phyloP scores from a whole-genome alignment of 495 filamentous ascomycete species.

The Aspergillus hancockii region DNA sequence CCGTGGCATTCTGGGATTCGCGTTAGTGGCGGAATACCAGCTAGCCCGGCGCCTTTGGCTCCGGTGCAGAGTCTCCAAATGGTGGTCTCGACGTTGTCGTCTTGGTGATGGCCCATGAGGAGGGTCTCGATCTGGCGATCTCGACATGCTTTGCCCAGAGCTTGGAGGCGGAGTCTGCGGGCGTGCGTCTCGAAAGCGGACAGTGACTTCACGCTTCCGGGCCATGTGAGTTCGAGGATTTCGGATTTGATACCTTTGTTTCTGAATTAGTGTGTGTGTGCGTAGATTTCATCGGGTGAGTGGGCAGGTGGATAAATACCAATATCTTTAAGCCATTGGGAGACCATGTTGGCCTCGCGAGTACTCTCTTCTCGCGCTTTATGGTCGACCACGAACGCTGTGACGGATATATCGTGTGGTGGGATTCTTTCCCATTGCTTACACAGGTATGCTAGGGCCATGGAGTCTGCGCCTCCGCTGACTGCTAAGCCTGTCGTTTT shows the following conservation, averaged over 20 bases:
- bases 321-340: constrained; percentile 47
- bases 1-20: constrained; percentile 83
- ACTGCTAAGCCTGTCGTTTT: constrained; percentile 68
- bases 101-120: constrained; percentile 78
- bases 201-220: constrained; percentile 15
- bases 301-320: constrained; percentile 27
- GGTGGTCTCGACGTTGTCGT: constrained; percentile 87
- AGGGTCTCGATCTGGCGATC: constrained; percentile 51
- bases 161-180: constrained; percentile 70
- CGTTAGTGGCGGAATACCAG: constrained; percentile 62
- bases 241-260: constrained; percentile 49
- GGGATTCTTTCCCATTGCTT: constrained; percentile 37
- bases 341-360: constrained; percentile 65
- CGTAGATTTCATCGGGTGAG: not conserved
- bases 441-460: constrained; percentile 85
- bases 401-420: constrained; percentile 41
- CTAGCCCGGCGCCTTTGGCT: constrained; percentile 63
- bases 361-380: constrained; percentile 65
- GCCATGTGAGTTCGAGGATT: constrained; percentile 56
- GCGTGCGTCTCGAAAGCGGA: constrained; percentile 76
- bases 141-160: constrained; percentile 62
- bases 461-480: constrained; percentile 94
- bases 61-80: constrained; percentile 69
- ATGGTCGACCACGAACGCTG: constrained; percentile 80
- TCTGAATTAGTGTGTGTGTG: constrained; percentile 17